Evolutionary conservation across 2,329 filamentous ascomycete genomes (phyloP).

Genomic region (Sporothrix pseudoabietina): DNA sequence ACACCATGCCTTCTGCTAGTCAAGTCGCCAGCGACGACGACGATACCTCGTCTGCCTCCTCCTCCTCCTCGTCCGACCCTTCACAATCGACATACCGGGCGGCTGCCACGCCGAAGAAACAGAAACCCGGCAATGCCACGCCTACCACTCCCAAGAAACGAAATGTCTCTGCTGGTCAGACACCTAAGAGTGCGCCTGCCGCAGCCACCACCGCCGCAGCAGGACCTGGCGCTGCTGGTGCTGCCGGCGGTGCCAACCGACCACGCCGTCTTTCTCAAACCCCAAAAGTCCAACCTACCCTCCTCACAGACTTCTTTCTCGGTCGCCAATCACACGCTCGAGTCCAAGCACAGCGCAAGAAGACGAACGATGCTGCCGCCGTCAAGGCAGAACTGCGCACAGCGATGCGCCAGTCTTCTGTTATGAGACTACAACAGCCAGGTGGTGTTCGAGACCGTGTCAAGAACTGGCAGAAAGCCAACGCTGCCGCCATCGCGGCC

Average conservation of each 20-base stretch:
- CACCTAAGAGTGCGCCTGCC: conserved; percentile 50
- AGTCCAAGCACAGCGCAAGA: conserved; percentile 54
- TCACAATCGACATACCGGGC: conserved; percentile 26
- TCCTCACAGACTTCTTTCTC: conserved; percentile 60
- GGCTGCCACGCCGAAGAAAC: conserved; percentile 32
- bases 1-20: conserved; percentile 35
- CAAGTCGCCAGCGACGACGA: conserved; percentile 32
- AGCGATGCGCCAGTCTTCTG: conserved; percentile 62
- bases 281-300: conserved; percentile 51
- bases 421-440: conserved; percentile 62
- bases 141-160: conserved; percentile 38
- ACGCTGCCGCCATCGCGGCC: conserved; percentile 65
- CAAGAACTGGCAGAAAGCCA: conserved; percentile 80
- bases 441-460: conserved; percentile 76
- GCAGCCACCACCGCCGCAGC: conserved; percentile 30
- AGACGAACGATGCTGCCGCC: conserved; percentile 57
- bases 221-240: conserved; percentile 38
- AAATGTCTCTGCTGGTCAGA: conserved; percentile 38
- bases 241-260: conserved; percentile 36
- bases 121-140: neutral
- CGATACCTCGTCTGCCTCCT: neutral
- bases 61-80: conserved; percentile 26
- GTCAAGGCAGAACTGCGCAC: conserved; percentile 57
- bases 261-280: conserved; percentile 42
- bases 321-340: conserved; percentile 61